Percentiles rank a stretch among this genome's conserved stretches.
These are phyloP conservation scores for Golubevia pallescens DNA, from an alignment of 1,284 basidiomycete species.

Conservation along the genomic window DNA sequence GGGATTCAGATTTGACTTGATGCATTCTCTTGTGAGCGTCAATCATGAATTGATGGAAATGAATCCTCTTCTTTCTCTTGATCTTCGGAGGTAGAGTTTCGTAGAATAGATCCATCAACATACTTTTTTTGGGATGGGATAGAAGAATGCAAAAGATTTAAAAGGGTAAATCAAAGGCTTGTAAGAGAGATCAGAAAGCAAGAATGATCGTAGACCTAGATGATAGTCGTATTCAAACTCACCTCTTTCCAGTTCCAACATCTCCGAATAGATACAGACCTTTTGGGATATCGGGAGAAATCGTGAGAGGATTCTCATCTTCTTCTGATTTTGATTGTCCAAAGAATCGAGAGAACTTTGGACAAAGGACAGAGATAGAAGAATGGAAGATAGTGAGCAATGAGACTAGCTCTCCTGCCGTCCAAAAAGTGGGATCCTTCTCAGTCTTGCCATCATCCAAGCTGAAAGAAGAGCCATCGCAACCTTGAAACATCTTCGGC, in stretches of 20 bases:
- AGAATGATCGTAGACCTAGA: slow-evolving; percentile 9
- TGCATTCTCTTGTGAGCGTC: slow-evolving; percentile 94
- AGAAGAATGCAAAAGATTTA: not conserved
- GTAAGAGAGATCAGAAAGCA: not conserved
- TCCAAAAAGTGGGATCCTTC: too few relatives aligned
- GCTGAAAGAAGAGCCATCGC: too few relatives aligned
- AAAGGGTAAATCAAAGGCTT: not conserved
- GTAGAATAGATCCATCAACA: slow-evolving; percentile 98
- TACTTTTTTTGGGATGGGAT: slow-evolving; percentile 70
- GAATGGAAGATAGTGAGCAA: slow-evolving; percentile 76
- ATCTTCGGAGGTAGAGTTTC: slow-evolving; percentile 81
- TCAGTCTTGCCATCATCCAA: not conserved
- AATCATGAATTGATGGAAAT: slow-evolving; percentile 92
- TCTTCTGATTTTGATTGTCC: too few relatives aligned
- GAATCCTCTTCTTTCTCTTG: slow-evolving; percentile 80
- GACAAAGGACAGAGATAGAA: slow-evolving; percentile 62
- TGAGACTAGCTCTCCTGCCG: too few relatives aligned
- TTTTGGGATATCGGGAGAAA: slow-evolving; percentile 75
- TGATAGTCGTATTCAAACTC: not conserved
- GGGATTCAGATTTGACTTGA: slow-evolving; percentile 65
- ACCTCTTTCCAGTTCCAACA: slow-evolving; percentile 82
- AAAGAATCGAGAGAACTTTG: slow-evolving; percentile 65
- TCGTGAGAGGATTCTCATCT: too few relatives aligned
- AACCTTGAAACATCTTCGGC: too few relatives aligned
- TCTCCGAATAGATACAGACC: slow-evolving; percentile 97